These are phyloP conservation scores for Parasitella parasitica DNA, from an alignment of 371 early-diverging fungal genomes.

Conservation along the genomic window DNA sequence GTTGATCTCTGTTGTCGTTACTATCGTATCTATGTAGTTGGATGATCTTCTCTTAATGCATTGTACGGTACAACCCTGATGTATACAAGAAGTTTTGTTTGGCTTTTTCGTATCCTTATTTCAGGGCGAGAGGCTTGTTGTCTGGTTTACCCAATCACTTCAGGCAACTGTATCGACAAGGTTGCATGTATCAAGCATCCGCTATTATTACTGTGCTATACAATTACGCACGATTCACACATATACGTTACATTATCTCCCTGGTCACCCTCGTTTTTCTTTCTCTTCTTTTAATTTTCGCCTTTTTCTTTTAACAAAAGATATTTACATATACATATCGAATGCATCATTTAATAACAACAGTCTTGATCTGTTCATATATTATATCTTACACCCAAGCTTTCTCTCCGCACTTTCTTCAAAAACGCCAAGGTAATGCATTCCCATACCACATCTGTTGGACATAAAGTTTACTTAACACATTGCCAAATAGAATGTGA, in stretches of 20 bases:
- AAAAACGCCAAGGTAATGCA: constrained; percentile 8
- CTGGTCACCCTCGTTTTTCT: background rate
- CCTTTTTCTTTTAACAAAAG: background rate
- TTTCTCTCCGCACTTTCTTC: background rate
- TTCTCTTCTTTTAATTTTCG: background rate
- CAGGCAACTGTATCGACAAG: background rate
- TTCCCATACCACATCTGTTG: too few relatives aligned
- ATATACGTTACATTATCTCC: background rate
- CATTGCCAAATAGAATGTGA: too few relatives aligned
- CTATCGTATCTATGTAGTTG: background rate
- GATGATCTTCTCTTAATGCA: background rate
- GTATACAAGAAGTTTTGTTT: background rate
- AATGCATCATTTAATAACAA: background rate
- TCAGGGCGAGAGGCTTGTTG: background rate
- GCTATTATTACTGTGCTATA: background rate
- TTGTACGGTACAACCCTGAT: background rate
- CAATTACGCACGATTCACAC: background rate
- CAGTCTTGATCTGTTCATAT: background rate
- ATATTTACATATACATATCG: background rate
- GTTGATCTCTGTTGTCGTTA: background rate
- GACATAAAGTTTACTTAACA: too few relatives aligned
- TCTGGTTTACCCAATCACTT: background rate
- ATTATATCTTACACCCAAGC: background rate
- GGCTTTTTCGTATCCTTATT: background rate
- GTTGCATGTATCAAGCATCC: background rate